Evolutionary conservation across 2,329 filamentous ascomycete genomes (phyloP), one percentile per base, ranked within the genome.

Genomic region (Paecilomyces sp.): DNA sequence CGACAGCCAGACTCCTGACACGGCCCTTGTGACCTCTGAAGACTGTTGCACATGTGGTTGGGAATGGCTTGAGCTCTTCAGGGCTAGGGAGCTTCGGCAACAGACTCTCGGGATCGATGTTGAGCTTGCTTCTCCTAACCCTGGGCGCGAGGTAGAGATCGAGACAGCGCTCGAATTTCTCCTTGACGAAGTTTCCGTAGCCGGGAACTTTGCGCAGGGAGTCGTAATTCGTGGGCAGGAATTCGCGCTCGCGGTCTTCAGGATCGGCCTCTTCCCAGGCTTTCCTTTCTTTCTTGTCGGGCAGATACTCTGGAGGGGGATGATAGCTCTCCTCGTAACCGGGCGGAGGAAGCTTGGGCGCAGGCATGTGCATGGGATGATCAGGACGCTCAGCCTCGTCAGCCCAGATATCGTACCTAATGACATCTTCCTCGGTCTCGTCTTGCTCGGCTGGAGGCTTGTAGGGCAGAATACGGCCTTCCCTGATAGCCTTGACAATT

Each of bases 241-340:
- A 99, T 55, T 96, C 90, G 71, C 88, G 92, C 67, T 96, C 91
- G 59, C 92, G 83, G 64, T 99, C 94, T 72, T 97, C 94, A 2
- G 91, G 89, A 64, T 97, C 93, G 28, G 85, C 81, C 57, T 89
- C 85, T 69, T 96, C 87, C 94, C 94, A 99, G 13, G 84, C 83
- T 65, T 90, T 86, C 72, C 83, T 90, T 78, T 99, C 94, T 47
- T 90, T 87, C 69, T 88, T 85, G 58, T 90, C 89, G 1, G 93
- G 95, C 1, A 99, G 80, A 73, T 97, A 99, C 78, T 99, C 94
- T 3, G 89, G 85, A 56, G 95, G 94, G 25, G 94, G 94, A 75
- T 97, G 96, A 74, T 99, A 97, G 70, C 91, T 96, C 74, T 97
- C 86, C 69, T 96, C 92, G 73, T 96, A 97, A 57, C 92, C 92